Conservation (phyloP, 2,329 filamentous ascomycete species). For the Didymella sp. region DNA sequence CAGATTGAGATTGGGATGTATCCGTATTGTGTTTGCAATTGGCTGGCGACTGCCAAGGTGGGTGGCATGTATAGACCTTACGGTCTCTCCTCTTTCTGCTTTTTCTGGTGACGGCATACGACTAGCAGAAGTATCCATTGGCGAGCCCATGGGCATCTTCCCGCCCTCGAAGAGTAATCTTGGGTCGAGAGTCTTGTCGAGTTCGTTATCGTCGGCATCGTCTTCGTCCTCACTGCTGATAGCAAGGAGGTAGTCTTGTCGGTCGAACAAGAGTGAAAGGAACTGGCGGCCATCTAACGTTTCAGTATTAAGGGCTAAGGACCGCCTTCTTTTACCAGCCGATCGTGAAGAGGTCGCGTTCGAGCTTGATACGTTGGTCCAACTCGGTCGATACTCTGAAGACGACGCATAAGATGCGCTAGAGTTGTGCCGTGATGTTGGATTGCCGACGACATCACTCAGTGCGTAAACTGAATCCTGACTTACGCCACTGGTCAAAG, state of each 20-base stretch:
- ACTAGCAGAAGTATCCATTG: constrained; percentile 19
- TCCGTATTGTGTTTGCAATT: constrained; percentile 29
- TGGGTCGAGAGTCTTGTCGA: constrained; percentile 24
- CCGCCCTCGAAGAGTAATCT: constrained; percentile 16
- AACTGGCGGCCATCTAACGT: constrained; percentile 12
- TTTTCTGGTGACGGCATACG: constrained; percentile 6
- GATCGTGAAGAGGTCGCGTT: constrained; percentile 12
- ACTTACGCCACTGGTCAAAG: constrained; percentile 24
- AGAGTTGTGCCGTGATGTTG: constrained; percentile 18
- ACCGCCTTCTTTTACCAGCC: constrained; percentile 20
- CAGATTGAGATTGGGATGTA: constrained; percentile 34
- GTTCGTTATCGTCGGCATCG: constrained; percentile 10
- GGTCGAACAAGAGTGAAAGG: constrained; percentile 28
- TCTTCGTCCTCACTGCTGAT: constrained; percentile 22
- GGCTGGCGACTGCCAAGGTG: constrained; percentile 30
- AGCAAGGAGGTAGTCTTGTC: constrained; percentile 29
- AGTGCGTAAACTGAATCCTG: constrained; percentile 19
- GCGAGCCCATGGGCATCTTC: constrained; percentile 8
- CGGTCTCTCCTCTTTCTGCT: constrained; percentile 6
- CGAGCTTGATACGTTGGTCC: constrained; percentile 9
- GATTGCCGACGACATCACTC: constrained; percentile 10
- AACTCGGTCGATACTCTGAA: constrained; percentile 14
- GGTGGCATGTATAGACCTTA: constrained; percentile 28
- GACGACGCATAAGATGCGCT: constrained; percentile 20
- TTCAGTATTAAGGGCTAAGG: background rate